Conservation (phyloP, 768 basidiomycete species). For the Gautieria morchelliformis region DNA sequence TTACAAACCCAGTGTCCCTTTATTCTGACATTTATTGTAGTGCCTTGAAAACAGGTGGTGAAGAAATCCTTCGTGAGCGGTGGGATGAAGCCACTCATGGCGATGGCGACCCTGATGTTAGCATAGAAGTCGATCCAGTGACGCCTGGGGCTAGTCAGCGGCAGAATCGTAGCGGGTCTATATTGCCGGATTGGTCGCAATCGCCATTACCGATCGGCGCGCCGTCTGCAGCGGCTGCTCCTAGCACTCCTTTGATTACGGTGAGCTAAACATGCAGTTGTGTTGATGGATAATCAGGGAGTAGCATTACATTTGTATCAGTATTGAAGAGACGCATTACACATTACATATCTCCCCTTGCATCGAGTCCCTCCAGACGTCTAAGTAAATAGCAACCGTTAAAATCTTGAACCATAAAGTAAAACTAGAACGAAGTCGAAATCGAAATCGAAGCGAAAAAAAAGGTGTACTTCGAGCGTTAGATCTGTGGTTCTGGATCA, state of each 20-base stretch:
- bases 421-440: no score
- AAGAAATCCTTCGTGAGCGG: constrained; percentile 70
- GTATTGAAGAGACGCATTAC: not conserved
- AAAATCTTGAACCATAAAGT: not conserved
- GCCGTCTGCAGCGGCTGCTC: constrained; percentile 35
- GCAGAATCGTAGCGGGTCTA: constrained; percentile 14
- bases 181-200: constrained; percentile 80
- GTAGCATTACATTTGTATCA: not conserved
- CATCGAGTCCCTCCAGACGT: not conserved
- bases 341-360: not conserved
- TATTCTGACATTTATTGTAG: constrained; percentile 27
- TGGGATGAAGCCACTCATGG: constrained; percentile 60
- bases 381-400: not conserved
- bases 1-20: not conserved
- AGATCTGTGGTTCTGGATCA: constrained; percentile 20
- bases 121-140: constrained; percentile 16
- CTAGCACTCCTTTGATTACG: not conserved
- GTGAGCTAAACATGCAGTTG: not conserved
- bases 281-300: not conserved
- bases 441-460: not conserved
- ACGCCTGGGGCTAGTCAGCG: not conserved
- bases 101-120: constrained; percentile 23
- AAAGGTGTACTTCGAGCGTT: no score
- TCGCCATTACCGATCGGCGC: constrained; percentile 54
- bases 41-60: constrained; percentile 77